A percentile compares a stretch with the other conserved stretches of the same genome.
phyloP scores from a whole-genome alignment of 2,329 filamentous ascomycete species.

The Phyllosticta citriasiana region DNA sequence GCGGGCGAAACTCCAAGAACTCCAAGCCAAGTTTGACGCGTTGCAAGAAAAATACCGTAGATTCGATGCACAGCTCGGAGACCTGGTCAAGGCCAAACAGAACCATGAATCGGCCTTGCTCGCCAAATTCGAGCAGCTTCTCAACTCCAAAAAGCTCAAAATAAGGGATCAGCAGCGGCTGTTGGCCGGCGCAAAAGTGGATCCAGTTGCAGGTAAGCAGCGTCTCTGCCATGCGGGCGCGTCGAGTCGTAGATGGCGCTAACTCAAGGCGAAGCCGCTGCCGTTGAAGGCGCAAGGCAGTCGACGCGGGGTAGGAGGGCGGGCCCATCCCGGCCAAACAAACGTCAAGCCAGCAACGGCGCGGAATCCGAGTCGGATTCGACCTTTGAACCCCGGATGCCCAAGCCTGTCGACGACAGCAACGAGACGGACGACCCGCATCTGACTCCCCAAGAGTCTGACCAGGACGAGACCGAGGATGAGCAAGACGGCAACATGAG shows the following conservation, averaged over 20 bases:
- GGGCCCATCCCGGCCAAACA: slow-evolving; percentile 24
- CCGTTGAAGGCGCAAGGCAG: slow-evolving; percentile 20
- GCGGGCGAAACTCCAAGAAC: slow-evolving; percentile 33
- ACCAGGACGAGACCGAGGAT: slow-evolving; percentile 24
- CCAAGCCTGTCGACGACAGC: slow-evolving; percentile 13
- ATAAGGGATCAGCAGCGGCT: slow-evolving; percentile 63
- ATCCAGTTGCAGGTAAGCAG: slow-evolving; percentile 20
- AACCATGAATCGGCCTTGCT: slow-evolving; percentile 57
- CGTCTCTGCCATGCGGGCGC: not conserved
- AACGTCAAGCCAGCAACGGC: slow-evolving; percentile 23
- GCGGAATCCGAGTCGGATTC: slow-evolving; percentile 22
- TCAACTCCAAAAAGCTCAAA: slow-evolving; percentile 74
- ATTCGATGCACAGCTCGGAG: slow-evolving; percentile 54
- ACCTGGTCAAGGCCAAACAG: slow-evolving; percentile 55
- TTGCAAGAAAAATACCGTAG: slow-evolving; percentile 49
- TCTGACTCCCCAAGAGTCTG: slow-evolving; percentile 23
- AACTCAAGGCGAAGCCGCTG: slow-evolving; percentile 16
- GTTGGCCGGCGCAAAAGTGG: slow-evolving; percentile 44
- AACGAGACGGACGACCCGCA: slow-evolving; percentile 9
- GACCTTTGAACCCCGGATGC: slow-evolving; percentile 20
- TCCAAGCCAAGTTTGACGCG: slow-evolving; percentile 33
- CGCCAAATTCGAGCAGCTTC: slow-evolving; percentile 57
- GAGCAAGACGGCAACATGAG: slow-evolving; percentile 16
- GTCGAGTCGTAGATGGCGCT: not conserved
- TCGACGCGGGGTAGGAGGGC: slow-evolving; percentile 17